Percentiles rank a stretch among this genome's conserved stretches.
Conservation (phyloP, 352 stramenopile species). For the Phytophthora palmivora region DNA sequence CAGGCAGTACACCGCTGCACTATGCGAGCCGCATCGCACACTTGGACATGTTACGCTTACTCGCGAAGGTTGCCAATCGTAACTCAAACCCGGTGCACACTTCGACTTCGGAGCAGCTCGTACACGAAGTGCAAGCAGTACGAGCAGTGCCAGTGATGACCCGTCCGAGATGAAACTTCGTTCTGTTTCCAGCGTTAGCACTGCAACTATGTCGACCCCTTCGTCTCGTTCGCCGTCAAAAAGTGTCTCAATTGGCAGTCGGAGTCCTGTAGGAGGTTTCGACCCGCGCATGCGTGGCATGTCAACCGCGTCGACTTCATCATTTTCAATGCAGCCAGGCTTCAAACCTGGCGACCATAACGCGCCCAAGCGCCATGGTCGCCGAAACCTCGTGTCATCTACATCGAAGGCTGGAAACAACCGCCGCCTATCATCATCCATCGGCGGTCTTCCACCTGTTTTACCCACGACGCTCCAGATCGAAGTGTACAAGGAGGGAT, state of each 20-base stretch:
- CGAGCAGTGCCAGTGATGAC: conserved; percentile 60
- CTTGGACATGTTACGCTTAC: conserved; percentile 86
- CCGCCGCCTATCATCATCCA: conserved; percentile 51
- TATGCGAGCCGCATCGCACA: conserved; percentile 80
- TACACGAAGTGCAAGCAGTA: conserved; percentile 70
- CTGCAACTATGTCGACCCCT: conserved; percentile 43
- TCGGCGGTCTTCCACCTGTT: conserved; percentile 56
- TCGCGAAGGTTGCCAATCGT: conserved; percentile 87
- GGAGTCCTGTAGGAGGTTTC: conserved; percentile 30
- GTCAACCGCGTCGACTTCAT: conserved; percentile 46
- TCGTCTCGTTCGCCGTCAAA: conserved; percentile 62
- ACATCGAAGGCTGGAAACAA: conserved; percentile 47
- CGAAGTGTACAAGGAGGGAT: conserved; percentile 85
- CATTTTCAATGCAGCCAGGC: conserved; percentile 64
- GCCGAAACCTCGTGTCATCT: conserved; percentile 75
- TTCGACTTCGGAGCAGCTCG: conserved; percentile 59
- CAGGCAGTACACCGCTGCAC: conserved; percentile 86
- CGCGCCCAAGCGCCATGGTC: conserved; percentile 52
- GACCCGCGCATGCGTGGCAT: conserved; percentile 47
- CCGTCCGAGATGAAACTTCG: conserved; percentile 60
- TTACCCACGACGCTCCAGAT: conserved; percentile 76
- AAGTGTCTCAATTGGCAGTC: conserved; percentile 43
- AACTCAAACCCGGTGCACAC: conserved; percentile 63
- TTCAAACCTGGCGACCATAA: conserved; percentile 61
- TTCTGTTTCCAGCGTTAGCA: conserved; percentile 58